phyloP scores from a whole-genome alignment of 108 stramenopile species.

The Pseudonitzschia multiseries region DNA sequence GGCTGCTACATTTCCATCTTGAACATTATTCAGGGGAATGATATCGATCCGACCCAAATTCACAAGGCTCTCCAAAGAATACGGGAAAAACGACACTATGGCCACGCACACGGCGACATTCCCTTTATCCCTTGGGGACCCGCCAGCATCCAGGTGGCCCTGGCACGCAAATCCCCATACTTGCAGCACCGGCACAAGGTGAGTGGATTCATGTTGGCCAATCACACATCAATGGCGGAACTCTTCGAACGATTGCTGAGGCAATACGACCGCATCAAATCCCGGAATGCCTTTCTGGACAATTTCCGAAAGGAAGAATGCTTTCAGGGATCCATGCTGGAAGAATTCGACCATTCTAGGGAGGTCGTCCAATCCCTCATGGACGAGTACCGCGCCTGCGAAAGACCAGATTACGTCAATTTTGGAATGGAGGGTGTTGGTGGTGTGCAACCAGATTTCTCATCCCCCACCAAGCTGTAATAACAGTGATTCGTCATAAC shows the following conservation, averaged over 20 bases:
- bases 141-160: constrained; percentile 96
- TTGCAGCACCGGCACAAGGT: constrained; percentile 93
- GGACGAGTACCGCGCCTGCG: constrained; percentile 97
- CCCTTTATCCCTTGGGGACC: constrained; percentile 99
- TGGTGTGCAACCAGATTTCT: not conserved
- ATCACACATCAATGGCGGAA: constrained; percentile 96
- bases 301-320: constrained; percentile 95
- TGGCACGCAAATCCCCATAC: constrained; percentile 95
- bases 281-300: constrained; percentile 96
- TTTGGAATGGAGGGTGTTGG: constrained; percentile 58
- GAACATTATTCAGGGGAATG: constrained; percentile 97
- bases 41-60: constrained; percentile 96
- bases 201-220: constrained; percentile 95
- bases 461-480: constrained; percentile 10
- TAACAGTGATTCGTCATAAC: not conserved
- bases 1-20: constrained; percentile 98
- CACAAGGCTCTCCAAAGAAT: constrained; percentile 98
- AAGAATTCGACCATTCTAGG: constrained; percentile 95
- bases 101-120: constrained; percentile 48
- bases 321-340: constrained; percentile 90
- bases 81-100: constrained; percentile 79
- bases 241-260: constrained; percentile 88
- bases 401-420: constrained; percentile 94
- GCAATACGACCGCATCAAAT: constrained; percentile 94
- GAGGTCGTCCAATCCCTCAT: constrained; percentile 93